These are phyloP conservation scores for Macrotyloma uniflorum DNA, from an alignment of 306 rosid genomes.

Conservation along the genomic window DNA sequence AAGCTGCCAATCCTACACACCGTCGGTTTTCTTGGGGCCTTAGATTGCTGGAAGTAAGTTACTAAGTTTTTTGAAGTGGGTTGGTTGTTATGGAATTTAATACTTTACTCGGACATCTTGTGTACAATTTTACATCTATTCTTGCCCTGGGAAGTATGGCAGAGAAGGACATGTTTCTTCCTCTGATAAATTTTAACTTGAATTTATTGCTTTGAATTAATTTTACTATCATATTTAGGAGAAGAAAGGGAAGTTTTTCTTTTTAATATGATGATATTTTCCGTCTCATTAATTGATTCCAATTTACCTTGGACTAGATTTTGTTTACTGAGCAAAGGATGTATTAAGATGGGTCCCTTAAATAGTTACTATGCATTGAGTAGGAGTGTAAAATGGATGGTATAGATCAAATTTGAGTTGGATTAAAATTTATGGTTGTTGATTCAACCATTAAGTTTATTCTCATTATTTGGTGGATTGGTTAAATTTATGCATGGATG, in stretches of 20 bases:
- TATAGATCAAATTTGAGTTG: not conserved
- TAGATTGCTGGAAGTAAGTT: conserved; percentile 62
- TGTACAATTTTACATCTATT: conserved; percentile 1
- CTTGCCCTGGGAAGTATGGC: not conserved
- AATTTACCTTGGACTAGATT: conserved; percentile 11
- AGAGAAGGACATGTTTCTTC: not conserved
- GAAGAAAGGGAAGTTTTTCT: not conserved
- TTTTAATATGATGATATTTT: not conserved
- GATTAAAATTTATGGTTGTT: not conserved
- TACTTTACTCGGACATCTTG: not conserved
- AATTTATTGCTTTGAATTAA: conserved; percentile 14
- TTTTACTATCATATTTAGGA: not conserved
- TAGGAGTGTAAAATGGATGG: not conserved
- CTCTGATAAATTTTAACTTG: not conserved
- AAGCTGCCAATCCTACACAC: conserved; percentile 82
- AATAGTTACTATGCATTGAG: not conserved
- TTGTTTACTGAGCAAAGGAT: not conserved
- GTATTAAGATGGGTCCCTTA: not conserved
- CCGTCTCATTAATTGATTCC: not conserved
- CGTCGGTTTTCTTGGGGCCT: conserved; percentile 92
- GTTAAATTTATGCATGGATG: not conserved
- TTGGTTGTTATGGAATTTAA: conserved; percentile 20
- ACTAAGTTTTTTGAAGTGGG: conserved; percentile 6
- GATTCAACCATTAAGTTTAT: not conserved
- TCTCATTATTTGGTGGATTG: not conserved